Evolutionary conservation across 2,329 filamentous ascomycete genomes (phyloP), one percentile per base, ranked within the genome.

Genomic region (Verticillium dahliae): DNA sequence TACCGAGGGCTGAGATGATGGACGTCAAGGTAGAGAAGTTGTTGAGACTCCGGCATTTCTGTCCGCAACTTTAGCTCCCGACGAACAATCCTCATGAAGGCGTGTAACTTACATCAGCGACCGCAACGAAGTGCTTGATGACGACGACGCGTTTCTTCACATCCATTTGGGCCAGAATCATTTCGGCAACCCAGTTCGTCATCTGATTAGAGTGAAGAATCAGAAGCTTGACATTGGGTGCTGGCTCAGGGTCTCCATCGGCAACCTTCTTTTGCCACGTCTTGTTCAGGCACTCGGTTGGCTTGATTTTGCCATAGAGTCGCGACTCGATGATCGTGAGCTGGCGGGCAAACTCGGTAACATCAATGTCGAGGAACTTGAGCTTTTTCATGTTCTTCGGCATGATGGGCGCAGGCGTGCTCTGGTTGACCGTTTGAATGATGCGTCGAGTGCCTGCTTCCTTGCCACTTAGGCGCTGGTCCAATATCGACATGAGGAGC

Each of bases 361-460:
- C 88, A 72, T 99, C 95, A 68, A 99, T 97, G 72, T 99, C 95
- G 61, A 98, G 79, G 78, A 99, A 98, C 75, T 98, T 99, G 68
- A 99, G 85, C 77, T 97, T 99, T 84, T 95, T 97, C 92, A 99
- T 96, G 74, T 98, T 97, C 83, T 97, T 97, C 1, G 95, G 95
- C 73, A 97, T 87, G 71, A 98, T 97, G 1, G 95, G 92, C 39
- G 90, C 80, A 4, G 95, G 94, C 1, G 91, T 90, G 65, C 91
- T 89, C 68, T 89, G 88, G 72, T 88, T 94, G 65, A 95, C 80
- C 0, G 92, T 98, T 65, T 95, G 87, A 18, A 99, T 88, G 72
- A 99, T 84, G 38, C 91, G 87, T 71, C 96, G 93, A 10, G 89
- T 89, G 22, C 91, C 89, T 15, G 90, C 90, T 67, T 98, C 95